Evolutionary conservation across 805 yeast species (phyloP).

Genomic region (Candida railenensis): DNA sequence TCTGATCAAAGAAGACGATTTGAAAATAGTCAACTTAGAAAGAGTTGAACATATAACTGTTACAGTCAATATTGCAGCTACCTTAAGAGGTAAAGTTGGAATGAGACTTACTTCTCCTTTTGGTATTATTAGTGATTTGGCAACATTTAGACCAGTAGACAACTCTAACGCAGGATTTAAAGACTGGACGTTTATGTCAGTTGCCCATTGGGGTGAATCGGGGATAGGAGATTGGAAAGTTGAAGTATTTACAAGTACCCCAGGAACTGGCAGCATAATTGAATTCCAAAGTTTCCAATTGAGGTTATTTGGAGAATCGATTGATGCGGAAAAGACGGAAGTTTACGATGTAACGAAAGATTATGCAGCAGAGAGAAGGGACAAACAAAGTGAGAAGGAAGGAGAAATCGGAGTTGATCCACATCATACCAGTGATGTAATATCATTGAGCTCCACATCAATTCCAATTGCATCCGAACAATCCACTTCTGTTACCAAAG

Average conservation of each 20-base stretch:
- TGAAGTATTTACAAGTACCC: conserved; percentile 46
- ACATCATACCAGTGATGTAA: background rate
- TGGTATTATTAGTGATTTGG: conserved; percentile 73
- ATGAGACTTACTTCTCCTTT: conserved; percentile 70
- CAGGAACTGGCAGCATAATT: conserved; percentile 13
- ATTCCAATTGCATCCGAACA: too few relatives aligned
- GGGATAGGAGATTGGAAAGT: conserved; percentile 84
- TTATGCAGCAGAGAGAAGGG: conserved; percentile 40
- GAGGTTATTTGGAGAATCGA: conserved; percentile 77
- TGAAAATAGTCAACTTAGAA: conserved; percentile 60
- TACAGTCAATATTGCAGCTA: conserved; percentile 65
- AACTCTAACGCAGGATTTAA: conserved; percentile 54
- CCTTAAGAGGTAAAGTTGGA: conserved; percentile 66
- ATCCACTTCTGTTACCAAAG: background rate
- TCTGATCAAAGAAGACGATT: conserved; percentile 45
- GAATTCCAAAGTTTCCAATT: conserved; percentile 69
- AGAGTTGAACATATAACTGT: conserved; percentile 85
- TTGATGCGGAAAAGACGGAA: conserved; percentile 61
- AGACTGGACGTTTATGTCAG: conserved; percentile 93
- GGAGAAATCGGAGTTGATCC: conserved; percentile 1
- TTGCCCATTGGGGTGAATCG: conserved; percentile 95
- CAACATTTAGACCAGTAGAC: conserved; percentile 65
- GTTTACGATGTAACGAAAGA: conserved; percentile 51
- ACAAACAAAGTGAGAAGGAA: conserved; percentile 7
- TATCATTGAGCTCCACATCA: too few relatives aligned